phyloP scores from a whole-genome alignment of 768 basidiomycete genomes.

The Leucosporidium creatinivorum region DNA sequence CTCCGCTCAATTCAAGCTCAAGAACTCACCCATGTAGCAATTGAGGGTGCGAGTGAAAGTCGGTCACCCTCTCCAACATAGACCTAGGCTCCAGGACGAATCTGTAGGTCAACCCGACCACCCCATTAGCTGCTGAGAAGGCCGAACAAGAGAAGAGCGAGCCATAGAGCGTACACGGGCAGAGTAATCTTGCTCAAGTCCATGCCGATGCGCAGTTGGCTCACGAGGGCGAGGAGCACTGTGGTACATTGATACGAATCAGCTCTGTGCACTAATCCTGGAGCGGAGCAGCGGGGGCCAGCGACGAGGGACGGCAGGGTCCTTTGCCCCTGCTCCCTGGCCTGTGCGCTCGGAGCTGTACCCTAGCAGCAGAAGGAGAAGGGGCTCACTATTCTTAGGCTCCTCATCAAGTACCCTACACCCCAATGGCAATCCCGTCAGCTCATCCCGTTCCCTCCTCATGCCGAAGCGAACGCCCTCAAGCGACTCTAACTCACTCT shows the following conservation, averaged over 20 bases:
- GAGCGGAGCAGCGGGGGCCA: not conserved
- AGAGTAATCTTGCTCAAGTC: slow-evolving; percentile 91
- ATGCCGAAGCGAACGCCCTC: not conserved
- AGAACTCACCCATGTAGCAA: slow-evolving; percentile 78
- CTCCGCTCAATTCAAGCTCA: too few relatives aligned
- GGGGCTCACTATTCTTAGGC: slow-evolving; percentile 29
- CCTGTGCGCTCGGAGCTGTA: slow-evolving; percentile 55
- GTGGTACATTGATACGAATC: not conserved
- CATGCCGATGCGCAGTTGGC: slow-evolving; percentile 55
- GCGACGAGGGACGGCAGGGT: not conserved
- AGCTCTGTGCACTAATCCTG: not conserved
- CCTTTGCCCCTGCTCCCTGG: slow-evolving; percentile 54
- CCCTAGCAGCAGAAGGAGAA: slow-evolving; percentile 56
- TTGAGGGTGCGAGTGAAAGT: slow-evolving; percentile 99
- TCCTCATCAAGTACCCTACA: slow-evolving; percentile 35
- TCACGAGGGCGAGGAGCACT: slow-evolving; percentile 9
- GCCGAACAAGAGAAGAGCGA: slow-evolving; percentile 42
- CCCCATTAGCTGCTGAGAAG: not conserved
- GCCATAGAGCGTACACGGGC: slow-evolving; percentile 46
- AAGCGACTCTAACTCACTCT: not conserved
- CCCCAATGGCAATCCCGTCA: too few relatives aligned
- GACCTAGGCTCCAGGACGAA: slow-evolving; percentile 96
- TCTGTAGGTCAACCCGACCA: slow-evolving; percentile 34
- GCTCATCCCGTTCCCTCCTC: too few relatives aligned
- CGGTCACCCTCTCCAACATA: slow-evolving; percentile 96